Evolutionary conservation across 805 yeast species (phyloP).

Genomic region (Barnettozyma vustinii): DNA sequence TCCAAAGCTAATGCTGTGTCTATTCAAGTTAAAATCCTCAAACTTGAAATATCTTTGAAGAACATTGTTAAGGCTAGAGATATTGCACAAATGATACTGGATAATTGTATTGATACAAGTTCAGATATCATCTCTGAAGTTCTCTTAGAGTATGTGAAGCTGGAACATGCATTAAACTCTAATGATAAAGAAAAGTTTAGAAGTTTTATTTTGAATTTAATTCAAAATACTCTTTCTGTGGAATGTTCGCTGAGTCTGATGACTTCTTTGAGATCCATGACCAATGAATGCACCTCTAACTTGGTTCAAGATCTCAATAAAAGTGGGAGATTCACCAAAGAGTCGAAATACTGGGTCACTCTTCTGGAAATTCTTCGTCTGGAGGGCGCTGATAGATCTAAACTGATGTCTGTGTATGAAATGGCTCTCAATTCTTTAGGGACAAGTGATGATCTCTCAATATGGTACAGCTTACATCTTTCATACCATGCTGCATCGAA

Average conservation of each 20-base stretch:
- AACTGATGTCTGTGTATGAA: background rate
- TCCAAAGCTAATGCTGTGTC: conserved; percentile 21
- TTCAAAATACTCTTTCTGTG: conserved; percentile 1
- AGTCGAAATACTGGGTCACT: conserved; percentile 1
- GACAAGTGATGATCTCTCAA: background rate
- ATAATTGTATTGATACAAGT: background rate
- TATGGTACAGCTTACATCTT: conserved; percentile 1
- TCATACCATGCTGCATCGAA: background rate
- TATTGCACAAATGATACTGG: conserved; percentile 1
- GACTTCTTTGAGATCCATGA: background rate
- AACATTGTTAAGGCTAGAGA: conserved; percentile 33
- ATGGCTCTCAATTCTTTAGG: background rate
- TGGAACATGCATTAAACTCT: conserved; percentile 3
- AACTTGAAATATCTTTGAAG: conserved; percentile 36
- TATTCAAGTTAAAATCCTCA: conserved; percentile 35
- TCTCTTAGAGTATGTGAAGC: conserved; percentile 1
- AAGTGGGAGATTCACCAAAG: background rate
- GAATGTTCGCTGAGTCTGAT: background rate
- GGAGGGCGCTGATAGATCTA: background rate
- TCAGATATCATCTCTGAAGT: background rate
- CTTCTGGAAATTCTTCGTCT: background rate
- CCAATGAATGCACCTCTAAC: background rate
- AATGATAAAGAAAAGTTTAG: conserved; percentile 1
- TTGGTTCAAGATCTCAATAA: background rate
- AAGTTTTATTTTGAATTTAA: conserved; percentile 2